Evolutionary conservation across 352 stramenopile species (phyloP).

Genomic region (Phytophthora litchii): DNA sequence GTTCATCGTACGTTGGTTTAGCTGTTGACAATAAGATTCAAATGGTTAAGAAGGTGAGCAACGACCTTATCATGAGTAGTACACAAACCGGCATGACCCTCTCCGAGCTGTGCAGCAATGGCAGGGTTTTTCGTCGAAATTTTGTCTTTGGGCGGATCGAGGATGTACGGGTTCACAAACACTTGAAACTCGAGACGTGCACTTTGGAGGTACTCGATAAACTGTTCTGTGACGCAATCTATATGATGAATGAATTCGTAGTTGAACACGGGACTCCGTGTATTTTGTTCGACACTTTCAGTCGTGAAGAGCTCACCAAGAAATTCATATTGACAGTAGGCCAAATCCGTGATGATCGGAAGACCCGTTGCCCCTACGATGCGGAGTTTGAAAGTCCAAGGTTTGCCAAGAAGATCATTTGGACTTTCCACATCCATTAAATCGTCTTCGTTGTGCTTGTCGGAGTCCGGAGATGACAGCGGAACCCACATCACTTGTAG

Average conservation of each 20-base stretch:
- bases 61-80: conserved; percentile 6
- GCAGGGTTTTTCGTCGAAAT: conserved; percentile 79
- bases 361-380: conserved; percentile 86
- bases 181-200: conserved; percentile 87
- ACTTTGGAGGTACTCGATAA: conserved; percentile 87
- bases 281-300: conserved; percentile 90
- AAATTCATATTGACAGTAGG: conserved; percentile 95
- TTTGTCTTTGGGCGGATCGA: conserved; percentile 83
- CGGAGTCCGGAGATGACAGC: conserved; percentile 73
- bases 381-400: conserved; percentile 90
- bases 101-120: conserved; percentile 69
- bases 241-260: conserved; percentile 91
- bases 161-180: conserved; percentile 90
- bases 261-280: conserved; percentile 88
- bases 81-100: conserved; percentile 44
- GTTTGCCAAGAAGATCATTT: conserved; percentile 84
- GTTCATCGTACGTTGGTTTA: conserved; percentile 56
- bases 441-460: conserved; percentile 71
- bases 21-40: conserved; percentile 19
- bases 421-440: conserved; percentile 77
- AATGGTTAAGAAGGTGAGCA: background rate
- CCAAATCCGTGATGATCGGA: conserved; percentile 89
- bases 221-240: conserved; percentile 84
- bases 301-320: conserved; percentile 92
- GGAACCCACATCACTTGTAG: conserved; percentile 91